Conservation (phyloP, 257 asterid genomes). For the Solanum okadae region DNA sequence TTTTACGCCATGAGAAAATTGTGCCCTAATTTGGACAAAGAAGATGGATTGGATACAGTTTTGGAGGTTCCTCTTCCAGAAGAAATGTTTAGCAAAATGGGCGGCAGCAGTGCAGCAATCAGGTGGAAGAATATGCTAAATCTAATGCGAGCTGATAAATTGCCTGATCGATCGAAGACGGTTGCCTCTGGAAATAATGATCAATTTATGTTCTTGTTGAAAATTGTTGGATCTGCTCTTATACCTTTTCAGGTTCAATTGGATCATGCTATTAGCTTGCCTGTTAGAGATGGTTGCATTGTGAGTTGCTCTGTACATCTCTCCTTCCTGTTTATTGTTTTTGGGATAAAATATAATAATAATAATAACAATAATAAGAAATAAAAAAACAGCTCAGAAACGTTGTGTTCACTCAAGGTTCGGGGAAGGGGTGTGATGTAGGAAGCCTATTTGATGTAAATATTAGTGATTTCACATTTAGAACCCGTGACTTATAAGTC, state of each 20-base stretch:
- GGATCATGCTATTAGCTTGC: slow-evolving; percentile 41
- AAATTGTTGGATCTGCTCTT: slow-evolving; percentile 75
- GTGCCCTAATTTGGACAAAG: slow-evolving; percentile 62
- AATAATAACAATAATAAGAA: too few relatives aligned
- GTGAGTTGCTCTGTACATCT: slow-evolving; percentile 25
- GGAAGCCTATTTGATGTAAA: background rate
- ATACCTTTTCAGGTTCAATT: slow-evolving; percentile 61
- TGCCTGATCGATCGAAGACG: slow-evolving; percentile 9
- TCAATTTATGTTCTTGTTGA: slow-evolving; percentile 62
- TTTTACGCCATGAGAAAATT: slow-evolving; percentile 36
- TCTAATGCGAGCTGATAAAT: slow-evolving; percentile 43
- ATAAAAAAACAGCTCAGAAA: too few relatives aligned
- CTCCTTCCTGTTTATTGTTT: background rate
- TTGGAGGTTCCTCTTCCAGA: slow-evolving; percentile 88
- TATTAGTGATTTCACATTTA: background rate
- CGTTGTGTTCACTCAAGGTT: background rate
- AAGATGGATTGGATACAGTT: slow-evolving; percentile 67
- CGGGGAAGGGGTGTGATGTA: background rate
- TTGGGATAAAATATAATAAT: background rate
- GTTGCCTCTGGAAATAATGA: slow-evolving; percentile 29
- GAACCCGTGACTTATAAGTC: background rate
- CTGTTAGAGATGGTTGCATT: slow-evolving; percentile 51
- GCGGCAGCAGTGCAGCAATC: slow-evolving; percentile 39
- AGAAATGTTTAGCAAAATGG: slow-evolving; percentile 70
- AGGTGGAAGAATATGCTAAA: slow-evolving; percentile 80